phyloP scores from a whole-genome alignment of 257 asterid genomes.

The Scutellaria baicalensis region DNA sequence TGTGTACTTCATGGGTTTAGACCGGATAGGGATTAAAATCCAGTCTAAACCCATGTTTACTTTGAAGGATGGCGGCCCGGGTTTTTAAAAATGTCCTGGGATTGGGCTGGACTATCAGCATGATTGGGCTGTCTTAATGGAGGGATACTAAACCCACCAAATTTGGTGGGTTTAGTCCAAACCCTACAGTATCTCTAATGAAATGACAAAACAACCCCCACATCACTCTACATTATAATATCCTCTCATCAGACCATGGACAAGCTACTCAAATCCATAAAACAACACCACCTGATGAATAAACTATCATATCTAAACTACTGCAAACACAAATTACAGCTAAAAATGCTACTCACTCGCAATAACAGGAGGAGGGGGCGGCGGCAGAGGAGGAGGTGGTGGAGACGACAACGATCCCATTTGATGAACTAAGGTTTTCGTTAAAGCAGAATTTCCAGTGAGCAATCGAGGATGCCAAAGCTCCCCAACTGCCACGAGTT shows the following conservation, averaged over 20 bases:
- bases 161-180: no score
- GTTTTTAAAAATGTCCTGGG: no score
- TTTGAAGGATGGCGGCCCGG: no score
- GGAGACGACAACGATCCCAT: constrained; percentile 33
- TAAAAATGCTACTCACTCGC: constrained; percentile 53
- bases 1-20: no score
- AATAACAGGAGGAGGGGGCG: constrained; percentile 30
- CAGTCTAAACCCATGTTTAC: no score
- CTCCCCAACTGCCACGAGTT: constrained; percentile 70
- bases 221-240: neutral
- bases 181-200: no score
- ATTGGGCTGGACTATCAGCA: no score
- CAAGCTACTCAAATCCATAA: constrained; percentile 1
- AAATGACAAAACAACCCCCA: no score
- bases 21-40: no score
- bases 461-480: constrained; percentile 72
- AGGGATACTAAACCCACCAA: no score
- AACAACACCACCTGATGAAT: neutral
- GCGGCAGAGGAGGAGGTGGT: constrained; percentile 29
- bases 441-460: constrained; percentile 33
- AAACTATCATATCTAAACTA: neutral
- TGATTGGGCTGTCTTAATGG: no score
- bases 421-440: constrained; percentile 35
- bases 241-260: neutral
- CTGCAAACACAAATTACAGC: constrained; percentile 11